These are phyloP conservation scores for Debaryomyces sp. DNA, from an alignment of 1,139 yeast species.

Conservation along the genomic window DNA sequence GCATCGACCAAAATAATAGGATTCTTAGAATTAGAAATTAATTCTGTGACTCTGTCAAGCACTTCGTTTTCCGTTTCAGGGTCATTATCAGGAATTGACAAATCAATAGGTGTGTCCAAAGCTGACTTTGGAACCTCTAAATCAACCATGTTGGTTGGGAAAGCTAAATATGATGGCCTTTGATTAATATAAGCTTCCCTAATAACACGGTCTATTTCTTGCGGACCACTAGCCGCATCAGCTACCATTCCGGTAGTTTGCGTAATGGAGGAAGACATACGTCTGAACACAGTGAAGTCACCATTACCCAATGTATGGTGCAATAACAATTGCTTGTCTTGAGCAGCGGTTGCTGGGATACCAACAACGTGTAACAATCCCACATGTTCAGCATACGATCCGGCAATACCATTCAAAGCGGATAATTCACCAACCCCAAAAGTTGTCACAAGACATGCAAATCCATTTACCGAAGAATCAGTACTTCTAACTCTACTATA, in stretches of 20 bases:
- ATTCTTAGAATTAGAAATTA: too few species aligned
- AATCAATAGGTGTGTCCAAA: constrained; percentile 36
- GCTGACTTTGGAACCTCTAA: constrained; percentile 31
- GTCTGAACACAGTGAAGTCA: constrained; percentile 76
- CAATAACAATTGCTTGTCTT: constrained; percentile 54
- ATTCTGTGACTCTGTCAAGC: too few species aligned
- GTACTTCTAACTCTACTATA: constrained; percentile 60
- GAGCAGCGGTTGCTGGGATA: constrained; percentile 62
- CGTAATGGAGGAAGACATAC: constrained; percentile 51
- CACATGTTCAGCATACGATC: constrained; percentile 62
- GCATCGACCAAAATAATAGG: too few species aligned
- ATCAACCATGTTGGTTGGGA: constrained; percentile 43
- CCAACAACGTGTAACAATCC: constrained; percentile 60
- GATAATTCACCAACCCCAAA: constrained; percentile 69
- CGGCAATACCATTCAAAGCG: constrained; percentile 62
- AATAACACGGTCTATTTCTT: constrained; percentile 39
- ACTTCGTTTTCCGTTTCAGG: too few species aligned
- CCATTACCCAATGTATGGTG: constrained; percentile 82
- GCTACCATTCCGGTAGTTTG: constrained; percentile 34
- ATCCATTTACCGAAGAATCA: constrained; percentile 27
- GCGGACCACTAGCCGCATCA: constrained; percentile 33
- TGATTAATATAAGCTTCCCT: constrained; percentile 40
- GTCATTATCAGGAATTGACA: constrained; percentile 31
- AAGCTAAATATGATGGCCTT: constrained; percentile 41
- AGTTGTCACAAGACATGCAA: constrained; percentile 64